Evolutionary conservation across 305 asterid species (phyloP), one percentile per base, ranked within the genome.

Genomic region (Solanum aculeatissimum): DNA sequence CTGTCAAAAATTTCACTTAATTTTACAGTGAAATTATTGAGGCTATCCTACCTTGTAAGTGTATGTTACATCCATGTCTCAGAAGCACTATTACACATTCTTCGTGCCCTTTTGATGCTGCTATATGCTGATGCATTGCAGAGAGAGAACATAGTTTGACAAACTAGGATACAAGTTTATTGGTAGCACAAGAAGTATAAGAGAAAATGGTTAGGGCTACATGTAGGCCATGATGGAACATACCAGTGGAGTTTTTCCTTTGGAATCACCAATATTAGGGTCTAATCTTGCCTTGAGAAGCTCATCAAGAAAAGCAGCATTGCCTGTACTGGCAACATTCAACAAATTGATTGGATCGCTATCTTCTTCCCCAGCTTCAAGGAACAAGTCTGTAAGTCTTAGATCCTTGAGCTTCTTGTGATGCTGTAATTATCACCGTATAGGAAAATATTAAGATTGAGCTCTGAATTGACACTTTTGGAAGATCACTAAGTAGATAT

Each of bases 191-290:
- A 58, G 66, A 21, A 9, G 63, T 57, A 57, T n/a, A 75, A 66
- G 43, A 45, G 53, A 70, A 70, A 19, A 27, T 40, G 21, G 21
- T 70, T 5, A 35, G 40, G 40, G 40, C 40, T 35, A 35, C 40
- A 58, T 35, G 23, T 12, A 43, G 43, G 78, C n/a, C 68, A 11
- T 14, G 78, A 82, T 38, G 40, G 82, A 60, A 71, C 84, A 14
- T 91, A 96, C 99, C 98, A 96, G 71, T 14, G 98, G 97, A 3
- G 99, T 93, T 84, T 89, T 91, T 78, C 99, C 98, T 66, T 87
- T 87, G 21, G 92, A 82, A 79, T 95, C 98, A 80, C 98, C 98
- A 72, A 95, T 90, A 86, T 96, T 90, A 69, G 98, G 97, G 66
- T 96, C 99, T 42, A 91, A 82, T 15, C 98, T 97, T 8, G 95